phyloP scores from a whole-genome alignment of 2,329 filamentous ascomycete species.

The Penicillium occitanis region DNA sequence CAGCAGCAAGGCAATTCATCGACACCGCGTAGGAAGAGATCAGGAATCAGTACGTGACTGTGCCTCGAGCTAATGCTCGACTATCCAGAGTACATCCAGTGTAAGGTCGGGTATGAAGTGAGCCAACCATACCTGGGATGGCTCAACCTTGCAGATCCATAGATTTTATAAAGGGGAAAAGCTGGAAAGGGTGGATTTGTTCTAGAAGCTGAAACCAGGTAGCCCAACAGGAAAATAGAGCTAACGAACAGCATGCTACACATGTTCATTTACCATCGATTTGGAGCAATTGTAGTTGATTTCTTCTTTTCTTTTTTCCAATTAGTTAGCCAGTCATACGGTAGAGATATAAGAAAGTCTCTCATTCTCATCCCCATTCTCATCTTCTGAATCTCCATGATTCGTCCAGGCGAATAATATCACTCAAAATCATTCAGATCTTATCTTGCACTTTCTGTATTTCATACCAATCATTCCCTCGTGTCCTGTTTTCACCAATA shows the following conservation, averaged over 20 bases:
- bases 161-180: not conserved
- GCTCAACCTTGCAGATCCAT: not conserved
- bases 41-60: not conserved
- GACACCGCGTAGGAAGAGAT: not conserved
- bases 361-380: not conserved
- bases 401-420: not conserved
- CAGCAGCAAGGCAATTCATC: too few species aligned
- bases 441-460: not conserved
- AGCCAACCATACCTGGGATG: not conserved
- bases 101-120: not conserved
- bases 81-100: not conserved
- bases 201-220: not conserved
- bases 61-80: slow-evolving; percentile 23
- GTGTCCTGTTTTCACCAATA: not conserved
- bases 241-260: not conserved
- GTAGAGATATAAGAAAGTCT: not conserved
- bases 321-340: not conserved
- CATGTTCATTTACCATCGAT: not conserved
- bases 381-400: not conserved
- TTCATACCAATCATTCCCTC: not conserved
- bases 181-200: not conserved
- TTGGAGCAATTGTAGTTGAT: not conserved
- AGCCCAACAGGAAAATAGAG: not conserved
- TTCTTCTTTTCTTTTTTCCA: not conserved
- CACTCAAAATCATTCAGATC: not conserved